Percentiles rank a stretch among this genome's conserved stretches.
These are phyloP conservation scores for Fusarium ramigenum DNA, from an alignment of 2,329 filamentous ascomycete species.

Conservation along the genomic window DNA sequence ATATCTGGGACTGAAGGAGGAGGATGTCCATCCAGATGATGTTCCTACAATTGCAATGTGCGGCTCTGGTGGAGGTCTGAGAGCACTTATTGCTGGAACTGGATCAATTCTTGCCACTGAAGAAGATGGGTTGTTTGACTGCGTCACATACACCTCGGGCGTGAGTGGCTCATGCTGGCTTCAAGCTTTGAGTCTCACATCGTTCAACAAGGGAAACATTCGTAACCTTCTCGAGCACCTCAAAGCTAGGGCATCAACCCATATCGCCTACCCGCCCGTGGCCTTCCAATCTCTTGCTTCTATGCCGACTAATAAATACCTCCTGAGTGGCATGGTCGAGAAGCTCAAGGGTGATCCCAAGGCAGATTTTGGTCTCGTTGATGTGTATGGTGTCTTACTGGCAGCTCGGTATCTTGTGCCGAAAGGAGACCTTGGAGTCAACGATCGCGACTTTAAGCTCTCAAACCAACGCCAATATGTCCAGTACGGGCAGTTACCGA, in stretches of 20 bases:
- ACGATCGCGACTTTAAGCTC: constrained; percentile 84
- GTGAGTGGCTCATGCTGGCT: constrained; percentile 98
- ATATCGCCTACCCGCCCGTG: constrained; percentile 91
- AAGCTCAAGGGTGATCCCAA: constrained; percentile 79
- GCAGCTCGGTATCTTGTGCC: constrained; percentile 85
- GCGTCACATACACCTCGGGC: constrained; percentile 92
- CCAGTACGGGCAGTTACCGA: constrained; percentile 79
- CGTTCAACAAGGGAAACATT: constrained; percentile 75
- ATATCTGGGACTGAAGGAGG: constrained; percentile 81
- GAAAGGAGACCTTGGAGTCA: constrained; percentile 78
- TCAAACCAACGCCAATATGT: constrained; percentile 85
- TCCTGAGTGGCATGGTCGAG: constrained; percentile 88
- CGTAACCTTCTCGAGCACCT: constrained; percentile 81
- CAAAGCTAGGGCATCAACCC: constrained; percentile 83
- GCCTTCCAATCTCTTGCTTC: constrained; percentile 84
- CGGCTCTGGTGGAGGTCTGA: constrained; percentile 89
- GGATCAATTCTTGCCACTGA: constrained; percentile 86
- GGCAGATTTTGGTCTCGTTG: constrained; percentile 88
- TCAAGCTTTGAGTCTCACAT: constrained; percentile 81
- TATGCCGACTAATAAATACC: constrained; percentile 90
- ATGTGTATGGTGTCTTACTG: constrained; percentile 88
- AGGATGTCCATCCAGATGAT: constrained; percentile 90
- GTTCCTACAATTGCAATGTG: constrained; percentile 94
- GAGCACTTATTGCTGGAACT: constrained; percentile 89
- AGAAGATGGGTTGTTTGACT: constrained; percentile 91